phyloP scores from a whole-genome alignment of 2,329 filamentous ascomycete genomes.

The Boeremia lycopersici region DNA sequence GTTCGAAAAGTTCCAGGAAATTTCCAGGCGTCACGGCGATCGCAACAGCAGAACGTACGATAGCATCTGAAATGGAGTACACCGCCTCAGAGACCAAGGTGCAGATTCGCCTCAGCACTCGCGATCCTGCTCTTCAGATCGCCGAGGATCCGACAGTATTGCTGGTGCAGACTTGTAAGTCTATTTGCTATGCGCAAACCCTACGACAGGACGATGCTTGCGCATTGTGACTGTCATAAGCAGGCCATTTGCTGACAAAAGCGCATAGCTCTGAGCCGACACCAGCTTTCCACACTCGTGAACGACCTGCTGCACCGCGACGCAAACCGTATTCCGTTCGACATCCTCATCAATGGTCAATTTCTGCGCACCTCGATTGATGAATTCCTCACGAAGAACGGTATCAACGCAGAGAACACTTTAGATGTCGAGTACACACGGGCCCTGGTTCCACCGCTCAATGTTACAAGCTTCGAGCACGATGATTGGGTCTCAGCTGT shows the following conservation, averaged over 20 bases:
- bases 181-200: background rate
- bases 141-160: slow-evolving; percentile 40
- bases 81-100: slow-evolving; percentile 39
- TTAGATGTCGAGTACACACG: slow-evolving; percentile 92
- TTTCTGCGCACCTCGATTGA: slow-evolving; percentile 89
- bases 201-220: background rate
- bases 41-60: slow-evolving; percentile 11
- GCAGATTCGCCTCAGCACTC: slow-evolving; percentile 45
- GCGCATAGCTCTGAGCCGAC: slow-evolving; percentile 35
- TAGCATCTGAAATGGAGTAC: slow-evolving; percentile 32
- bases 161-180: slow-evolving; percentile 44
- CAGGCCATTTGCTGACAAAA: slow-evolving; percentile 15
- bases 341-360: slow-evolving; percentile 93
- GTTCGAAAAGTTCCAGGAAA: slow-evolving; percentile 35
- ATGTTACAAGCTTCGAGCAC: slow-evolving; percentile 92
- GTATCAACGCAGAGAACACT: slow-evolving; percentile 86
- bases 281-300: slow-evolving; percentile 64
- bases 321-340: slow-evolving; percentile 75
- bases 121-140: slow-evolving; percentile 41
- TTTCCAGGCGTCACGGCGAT: slow-evolving; percentile 29
- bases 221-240: background rate
- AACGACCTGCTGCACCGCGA: slow-evolving; percentile 65
- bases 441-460: slow-evolving; percentile 85
- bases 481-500: slow-evolving; percentile 95
- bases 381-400: slow-evolving; percentile 84